A percentile compares a stretch with the other conserved stretches of the same genome.
These are phyloP conservation scores for Puccinia triticina DNA, from an alignment of 1,284 basidiomycete genomes.

Conservation along the genomic window DNA sequence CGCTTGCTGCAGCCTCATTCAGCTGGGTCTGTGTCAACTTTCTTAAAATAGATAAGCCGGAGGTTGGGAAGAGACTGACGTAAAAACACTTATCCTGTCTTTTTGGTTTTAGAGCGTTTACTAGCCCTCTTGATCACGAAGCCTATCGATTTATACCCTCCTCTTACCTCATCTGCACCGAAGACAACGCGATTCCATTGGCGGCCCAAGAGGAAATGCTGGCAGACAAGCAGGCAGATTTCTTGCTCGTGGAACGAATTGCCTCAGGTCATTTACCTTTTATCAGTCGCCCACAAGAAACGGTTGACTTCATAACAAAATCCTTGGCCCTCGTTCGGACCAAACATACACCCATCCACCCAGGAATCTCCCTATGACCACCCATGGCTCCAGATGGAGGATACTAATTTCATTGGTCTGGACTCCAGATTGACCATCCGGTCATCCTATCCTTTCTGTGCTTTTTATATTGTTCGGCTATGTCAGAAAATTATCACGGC, in stretches of 20 bases:
- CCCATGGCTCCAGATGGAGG: neutral
- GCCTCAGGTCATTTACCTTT: conserved; percentile 52
- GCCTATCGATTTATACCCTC: conserved; percentile 53
- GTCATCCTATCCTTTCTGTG: neutral
- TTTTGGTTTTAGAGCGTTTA: conserved; percentile 12
- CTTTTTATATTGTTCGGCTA: no score
- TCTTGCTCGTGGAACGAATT: conserved; percentile 51
- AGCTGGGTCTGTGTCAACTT: conserved; percentile 46
- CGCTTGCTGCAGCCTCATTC: conserved; percentile 49
- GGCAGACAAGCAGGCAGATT: conserved; percentile 39
- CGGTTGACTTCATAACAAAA: conserved; percentile 48
- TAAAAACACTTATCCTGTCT: neutral
- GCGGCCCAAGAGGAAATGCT: conserved; percentile 53
- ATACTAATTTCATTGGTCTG: neutral
- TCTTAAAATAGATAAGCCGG: neutral
- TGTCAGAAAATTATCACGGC: no score
- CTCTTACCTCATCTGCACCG: conserved; percentile 53
- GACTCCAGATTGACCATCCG: neutral
- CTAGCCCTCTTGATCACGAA: conserved; percentile 47
- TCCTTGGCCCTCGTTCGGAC: conserved; percentile 5
- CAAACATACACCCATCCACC: neutral
- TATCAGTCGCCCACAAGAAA: conserved; percentile 52
- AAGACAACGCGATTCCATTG: conserved; percentile 51
- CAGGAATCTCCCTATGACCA: neutral
- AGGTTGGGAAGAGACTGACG: neutral